Evolutionary conservation across 2,329 filamentous ascomycete genomes (phyloP).

Genomic region (Pseudopyrenochaeta lycopersici): DNA sequence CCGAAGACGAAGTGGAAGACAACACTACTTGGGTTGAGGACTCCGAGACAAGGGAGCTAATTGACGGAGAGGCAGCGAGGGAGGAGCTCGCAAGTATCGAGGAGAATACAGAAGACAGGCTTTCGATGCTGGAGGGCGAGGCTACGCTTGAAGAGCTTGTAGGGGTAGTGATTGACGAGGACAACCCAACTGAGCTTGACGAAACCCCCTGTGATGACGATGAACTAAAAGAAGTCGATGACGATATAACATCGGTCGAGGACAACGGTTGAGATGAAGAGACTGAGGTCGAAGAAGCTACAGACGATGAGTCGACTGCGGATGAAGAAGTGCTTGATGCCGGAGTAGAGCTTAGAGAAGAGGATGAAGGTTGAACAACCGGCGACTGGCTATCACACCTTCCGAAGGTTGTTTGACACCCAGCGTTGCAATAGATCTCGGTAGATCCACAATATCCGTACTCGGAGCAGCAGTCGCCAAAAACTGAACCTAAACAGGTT

Average conservation of each 20-base stretch:
- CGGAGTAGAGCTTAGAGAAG: too few relatives aligned
- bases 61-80: neutral
- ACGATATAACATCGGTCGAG: neutral
- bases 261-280: neutral
- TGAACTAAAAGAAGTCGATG: too few relatives aligned
- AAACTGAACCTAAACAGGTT: slow-evolving; percentile 14
- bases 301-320: too few relatives aligned
- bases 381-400: neutral
- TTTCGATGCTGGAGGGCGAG: neutral
- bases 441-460: slow-evolving; percentile 15
- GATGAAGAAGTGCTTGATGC: too few relatives aligned
- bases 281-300: neutral
- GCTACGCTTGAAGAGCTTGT: neutral
- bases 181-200: too few relatives aligned
- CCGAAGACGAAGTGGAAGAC: neutral
- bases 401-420: slow-evolving; percentile 5
- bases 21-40: neutral
- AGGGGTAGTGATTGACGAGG: neutral
- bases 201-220: too few relatives aligned
- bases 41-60: neutral
- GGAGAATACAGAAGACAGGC: neutral
- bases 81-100: neutral
- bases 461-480: neutral
- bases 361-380: neutral
- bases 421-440: slow-evolving; percentile 18